Base-by-base conservation (phyloP, 2,329 filamentous ascomycete genomes). In the Ascomycota sp. region DNA sequence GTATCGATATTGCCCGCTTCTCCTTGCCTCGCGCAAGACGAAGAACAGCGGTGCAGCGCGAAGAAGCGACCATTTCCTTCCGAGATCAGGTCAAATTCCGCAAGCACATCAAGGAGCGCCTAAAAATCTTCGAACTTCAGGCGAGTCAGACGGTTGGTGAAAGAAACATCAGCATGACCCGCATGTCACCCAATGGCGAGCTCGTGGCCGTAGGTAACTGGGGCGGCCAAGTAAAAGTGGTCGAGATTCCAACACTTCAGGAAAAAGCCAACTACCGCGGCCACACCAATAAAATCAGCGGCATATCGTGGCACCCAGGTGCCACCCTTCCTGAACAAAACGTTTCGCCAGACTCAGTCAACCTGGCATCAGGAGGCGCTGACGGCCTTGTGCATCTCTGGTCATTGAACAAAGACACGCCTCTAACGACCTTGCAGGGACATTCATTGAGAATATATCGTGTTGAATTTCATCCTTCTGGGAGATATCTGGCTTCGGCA, bases 131-230 rank as follows among this genome's bases (percentile, higher is more conserved):
- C 40, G 86, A 95, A 45, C 64, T 98, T 11, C 89, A 89, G 47
- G 91, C 82, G 12, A 91, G 81, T 46, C 89, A 98, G 53, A 86
- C 82, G 34, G 82, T 83, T 1, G 83, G 82, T 29, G 85, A 95
- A 40, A 66, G 89, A 24, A 80, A 92, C 13, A 71, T 98, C 32
- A 86, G 83, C 51, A 86, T 95, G 55, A 81, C 82, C 28, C 71
- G 89, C 33, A 85, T 98, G 54, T 75, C 86, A 7, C 89, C 89
- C 1, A 77, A 79, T 43, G 80, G 82, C 11, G 64, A 86, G 47
- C 63, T 77, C 8, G 66, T 95, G 23, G 89, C 86, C 3, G 80
- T 82, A 3, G 89, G 89, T 24, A 93, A 91, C 45, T 95, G 85
- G 82, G 79, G 75, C 30, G 89, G 89, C 30, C 76, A 80, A 30